Evolutionary conservation across 192 early-diverging fungal species (phyloP), one percentile per base, ranked within the genome.

Genomic region (Bifiguratus adelaidae): DNA sequence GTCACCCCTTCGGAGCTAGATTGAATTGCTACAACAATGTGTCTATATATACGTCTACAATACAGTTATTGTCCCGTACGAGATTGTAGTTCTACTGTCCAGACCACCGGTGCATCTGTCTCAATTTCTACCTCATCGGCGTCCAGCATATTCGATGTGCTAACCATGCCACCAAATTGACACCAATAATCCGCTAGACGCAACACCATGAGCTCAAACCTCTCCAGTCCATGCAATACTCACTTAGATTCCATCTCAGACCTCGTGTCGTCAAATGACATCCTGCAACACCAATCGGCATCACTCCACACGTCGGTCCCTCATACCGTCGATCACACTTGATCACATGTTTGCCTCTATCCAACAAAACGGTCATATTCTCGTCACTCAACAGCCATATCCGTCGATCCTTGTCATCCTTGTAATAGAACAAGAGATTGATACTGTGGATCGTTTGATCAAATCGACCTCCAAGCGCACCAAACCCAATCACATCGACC

Each of bases 381-480:
- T 88, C 77, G 9, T 83, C 74, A 19, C 82, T 83, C 4, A 87
- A 49, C 11, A 95, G 55, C 25, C 74, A 60, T 4, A 88, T 65
- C 24, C 67, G 65, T 22, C 86, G 63, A 16, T 50, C 35, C 30
- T 47, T 44, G 32, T 81, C 73, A 33, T 73, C 59, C 40, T 73
- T 77, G 13, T 80, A 41, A 44, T 66, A 50, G 49, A 82, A 83
- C 20, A 91, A 56, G 15, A 78, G 66, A 55, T 90, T 78, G 8
- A 97, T 75, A 47, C 70, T 80, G 7, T 82, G 71, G 60, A 97
- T 83, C 7, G 73, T 78, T 36, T 97, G 94, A 60, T 97, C 94
- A 45, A 97, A 80, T 15, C 94, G 76, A 0, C 94, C 94, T 21
- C 83, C 78, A 3, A 92, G 61, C 3, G 86, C 88, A 28, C 91